Evolutionary conservation across 2,329 filamentous ascomycete genomes (phyloP), one percentile per base, ranked within the genome.

Genomic region (Colletotrichum acutatum): DNA sequence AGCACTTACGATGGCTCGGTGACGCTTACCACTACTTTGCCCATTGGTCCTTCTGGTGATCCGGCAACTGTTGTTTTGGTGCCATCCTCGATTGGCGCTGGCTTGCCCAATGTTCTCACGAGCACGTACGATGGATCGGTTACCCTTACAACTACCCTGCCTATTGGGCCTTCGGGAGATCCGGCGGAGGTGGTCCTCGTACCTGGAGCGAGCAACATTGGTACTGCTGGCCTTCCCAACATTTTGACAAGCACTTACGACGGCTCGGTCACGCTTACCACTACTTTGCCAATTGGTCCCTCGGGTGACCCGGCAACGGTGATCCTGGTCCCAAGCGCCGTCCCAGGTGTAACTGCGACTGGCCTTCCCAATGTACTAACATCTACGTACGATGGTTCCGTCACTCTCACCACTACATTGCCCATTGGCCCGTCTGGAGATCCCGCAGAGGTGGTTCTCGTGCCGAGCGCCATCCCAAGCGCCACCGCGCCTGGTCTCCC

Each of bases 1-100:
- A 71, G n/a, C 30, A 69, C 61, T 0, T 65, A 63, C 26, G 67
- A 22, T n/a, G 67, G 67, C 1, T 64, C 67, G 1, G 61, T 53
- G 1, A 52, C 67, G 5, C 28, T 70, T n/a, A 70, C 61, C 2
- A 49, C 37, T 22, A 66, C 67, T 9, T n/a, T 62, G 56, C 56
- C 56, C 9, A 32, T 30, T 8, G 67, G 52, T 9, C 28, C 62
- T 28, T 37, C 63, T 5, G 24, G 56, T 12, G 26, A 54, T 16
- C 30, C 28, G 19, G 63, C 62, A 28, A 49, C 62, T 2, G 53
- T 65, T 8, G 24, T 62, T 11, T 34, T 32, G n/a, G 61, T 37
- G 9, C 65, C 24, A 32, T 57, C 46, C 4, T 24, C n/a, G 30
- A 16, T 19, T 1, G 32, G 9, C 5, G 32, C 22, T 8, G n/a